Evolutionary conservation across 345 rosid species (phyloP).

Genomic region (Ailanthus altissimus): DNA sequence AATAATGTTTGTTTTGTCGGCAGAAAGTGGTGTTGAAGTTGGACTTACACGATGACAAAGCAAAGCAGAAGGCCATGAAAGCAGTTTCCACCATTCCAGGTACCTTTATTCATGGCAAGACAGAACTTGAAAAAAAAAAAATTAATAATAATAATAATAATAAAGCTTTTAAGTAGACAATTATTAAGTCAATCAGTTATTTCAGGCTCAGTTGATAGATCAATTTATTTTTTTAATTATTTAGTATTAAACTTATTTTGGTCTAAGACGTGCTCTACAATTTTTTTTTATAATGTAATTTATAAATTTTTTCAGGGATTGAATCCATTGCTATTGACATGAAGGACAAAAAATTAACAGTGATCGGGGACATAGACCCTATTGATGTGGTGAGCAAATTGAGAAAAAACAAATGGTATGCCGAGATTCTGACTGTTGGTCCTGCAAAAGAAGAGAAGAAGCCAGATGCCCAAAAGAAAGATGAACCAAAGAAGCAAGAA

Average conservation of each 20-base stretch:
- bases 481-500: slow-evolving; percentile 23
- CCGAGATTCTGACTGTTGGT: slow-evolving; percentile 43
- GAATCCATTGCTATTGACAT: slow-evolving; percentile 56
- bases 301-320: slow-evolving; percentile 34
- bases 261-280: not conserved
- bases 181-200: not conserved
- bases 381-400: slow-evolving; percentile 39
- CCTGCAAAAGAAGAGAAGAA: slow-evolving; percentile 42
- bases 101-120: slow-evolving; percentile 9
- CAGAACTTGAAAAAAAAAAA: not conserved
- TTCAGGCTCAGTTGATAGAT: not conserved
- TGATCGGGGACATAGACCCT: slow-evolving; percentile 56
- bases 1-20: slow-evolving; percentile 3
- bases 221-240: no score
- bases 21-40: slow-evolving; percentile 72
- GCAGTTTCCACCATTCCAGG: slow-evolving; percentile 54
- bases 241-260: no score
- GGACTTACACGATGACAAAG: slow-evolving; percentile 49
- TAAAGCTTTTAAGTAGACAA: not conserved
- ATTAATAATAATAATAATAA: no score
- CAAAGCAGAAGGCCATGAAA: slow-evolving; percentile 52
- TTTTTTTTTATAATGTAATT: not conserved
- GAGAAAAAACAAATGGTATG: slow-evolving; percentile 37
- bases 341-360: slow-evolving; percentile 57
- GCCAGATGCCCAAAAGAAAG: slow-evolving; percentile 34